Conservation (phyloP, 2,329 filamentous ascomycete genomes). For the Colletotrichum sp. region DNA sequence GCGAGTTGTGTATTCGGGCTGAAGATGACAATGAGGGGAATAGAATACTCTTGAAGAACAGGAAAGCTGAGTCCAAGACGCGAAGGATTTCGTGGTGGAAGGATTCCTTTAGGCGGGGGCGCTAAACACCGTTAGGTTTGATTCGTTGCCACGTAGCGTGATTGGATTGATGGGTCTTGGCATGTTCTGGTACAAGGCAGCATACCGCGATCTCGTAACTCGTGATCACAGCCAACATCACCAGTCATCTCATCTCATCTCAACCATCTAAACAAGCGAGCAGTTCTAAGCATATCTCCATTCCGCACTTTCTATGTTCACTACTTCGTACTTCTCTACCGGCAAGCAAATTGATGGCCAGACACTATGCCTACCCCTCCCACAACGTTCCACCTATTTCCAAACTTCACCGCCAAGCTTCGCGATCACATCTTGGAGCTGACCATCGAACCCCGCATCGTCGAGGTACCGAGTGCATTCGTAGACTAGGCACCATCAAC, state of each 20-base stretch:
- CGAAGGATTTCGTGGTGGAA: neutral
- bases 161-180: neutral
- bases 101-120: neutral
- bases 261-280: neutral
- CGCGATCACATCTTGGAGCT: neutral
- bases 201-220: neutral
- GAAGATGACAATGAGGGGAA: neutral
- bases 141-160: neutral
- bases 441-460: neutral
- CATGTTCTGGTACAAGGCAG: neutral
- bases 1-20: neutral
- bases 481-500: neutral
- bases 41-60: neutral
- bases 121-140: neutral
- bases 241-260: neutral
- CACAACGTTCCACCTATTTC: neutral
- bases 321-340: neutral
- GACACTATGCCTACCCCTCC: neutral
- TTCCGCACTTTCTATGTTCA: neutral
- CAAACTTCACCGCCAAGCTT: neutral
- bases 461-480: neutral
- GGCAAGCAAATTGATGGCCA: neutral
- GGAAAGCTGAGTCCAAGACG: neutral
- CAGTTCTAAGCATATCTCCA: neutral
- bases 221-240: neutral